Conservation (phyloP, 805 yeast species). For the Kazachstania martiniae region DNA sequence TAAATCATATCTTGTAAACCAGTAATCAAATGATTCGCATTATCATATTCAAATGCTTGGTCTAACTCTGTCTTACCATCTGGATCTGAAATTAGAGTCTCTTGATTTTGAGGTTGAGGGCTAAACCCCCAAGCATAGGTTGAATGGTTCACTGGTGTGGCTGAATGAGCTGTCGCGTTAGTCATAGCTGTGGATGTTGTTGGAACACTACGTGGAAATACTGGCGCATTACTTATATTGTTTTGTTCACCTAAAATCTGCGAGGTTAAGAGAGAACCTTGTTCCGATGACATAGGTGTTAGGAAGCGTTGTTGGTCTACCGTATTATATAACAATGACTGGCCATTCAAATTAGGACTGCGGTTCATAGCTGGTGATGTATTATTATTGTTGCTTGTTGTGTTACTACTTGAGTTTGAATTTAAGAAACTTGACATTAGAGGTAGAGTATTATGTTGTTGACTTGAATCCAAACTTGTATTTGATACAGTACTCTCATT, state of each 20-base stretch:
- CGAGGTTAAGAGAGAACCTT: too few species aligned
- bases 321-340: too few species aligned
- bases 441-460: neutral
- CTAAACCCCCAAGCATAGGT: slow-evolving; percentile 1
- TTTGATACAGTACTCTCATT: too few species aligned
- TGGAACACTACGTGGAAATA: slow-evolving; percentile 1
- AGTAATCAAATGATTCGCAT: slow-evolving; percentile 21
- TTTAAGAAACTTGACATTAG: neutral
- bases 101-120: slow-evolving; percentile 1
- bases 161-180: neutral
- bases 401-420: neutral
- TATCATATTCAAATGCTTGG: slow-evolving; percentile 22
- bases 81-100: too few species aligned
- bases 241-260: too few species aligned
- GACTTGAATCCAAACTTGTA: too few species aligned
- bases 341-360: neutral
- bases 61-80: slow-evolving; percentile 7
- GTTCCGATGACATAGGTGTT: too few species aligned
- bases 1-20: slow-evolving; percentile 26
- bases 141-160: neutral
- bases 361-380: neutral
- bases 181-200: neutral
- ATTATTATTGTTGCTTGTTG: neutral
- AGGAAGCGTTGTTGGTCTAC: neutral
- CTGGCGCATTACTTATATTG: neutral